These are phyloP conservation scores for Termitomyces sp. DNA, from an alignment of 768 basidiomycete species.

Conservation along the genomic window DNA sequence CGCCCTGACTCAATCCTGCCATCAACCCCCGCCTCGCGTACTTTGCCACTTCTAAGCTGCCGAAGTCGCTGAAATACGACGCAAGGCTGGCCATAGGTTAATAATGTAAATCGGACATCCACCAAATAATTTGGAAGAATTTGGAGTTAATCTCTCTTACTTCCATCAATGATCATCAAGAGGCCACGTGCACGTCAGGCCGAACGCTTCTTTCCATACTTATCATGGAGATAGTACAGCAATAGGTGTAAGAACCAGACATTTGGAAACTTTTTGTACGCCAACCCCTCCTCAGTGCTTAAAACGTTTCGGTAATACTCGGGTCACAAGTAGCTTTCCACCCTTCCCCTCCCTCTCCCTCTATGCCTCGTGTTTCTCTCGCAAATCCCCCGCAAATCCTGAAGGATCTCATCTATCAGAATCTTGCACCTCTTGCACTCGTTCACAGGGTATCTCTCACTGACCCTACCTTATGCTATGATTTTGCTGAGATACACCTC, in stretches of 20 bases:
- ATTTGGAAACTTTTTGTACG: neutral
- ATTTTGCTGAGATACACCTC: neutral
- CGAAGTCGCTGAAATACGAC: neutral
- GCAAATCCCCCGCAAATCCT: neutral
- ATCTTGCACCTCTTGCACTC: neutral
- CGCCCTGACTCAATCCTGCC: too few relatives aligned
- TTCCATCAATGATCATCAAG: neutral
- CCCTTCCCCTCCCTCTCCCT: neutral
- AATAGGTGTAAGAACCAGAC: neutral
- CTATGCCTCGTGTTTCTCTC: neutral
- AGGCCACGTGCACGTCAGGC: neutral
- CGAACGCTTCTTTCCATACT: too few relatives aligned
- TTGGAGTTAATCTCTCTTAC: too few relatives aligned
- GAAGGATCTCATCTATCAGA: neutral
- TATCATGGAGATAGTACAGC: neutral
- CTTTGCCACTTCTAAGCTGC: too few relatives aligned
- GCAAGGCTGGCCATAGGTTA: neutral
- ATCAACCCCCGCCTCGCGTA: too few relatives aligned
- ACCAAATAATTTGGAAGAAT: too few relatives aligned
- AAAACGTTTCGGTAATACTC: neutral
- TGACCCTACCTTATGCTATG: too few relatives aligned
- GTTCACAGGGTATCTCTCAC: neutral
- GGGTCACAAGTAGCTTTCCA: too few relatives aligned
- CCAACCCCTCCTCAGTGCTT: neutral
- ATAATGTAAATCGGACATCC: too few relatives aligned